Percentiles rank a stretch among this genome's conserved stretches.
These are phyloP conservation scores for Rutstroemia sp. DNA, from an alignment of 2,329 filamentous ascomycete genomes.

Conservation along the genomic window DNA sequence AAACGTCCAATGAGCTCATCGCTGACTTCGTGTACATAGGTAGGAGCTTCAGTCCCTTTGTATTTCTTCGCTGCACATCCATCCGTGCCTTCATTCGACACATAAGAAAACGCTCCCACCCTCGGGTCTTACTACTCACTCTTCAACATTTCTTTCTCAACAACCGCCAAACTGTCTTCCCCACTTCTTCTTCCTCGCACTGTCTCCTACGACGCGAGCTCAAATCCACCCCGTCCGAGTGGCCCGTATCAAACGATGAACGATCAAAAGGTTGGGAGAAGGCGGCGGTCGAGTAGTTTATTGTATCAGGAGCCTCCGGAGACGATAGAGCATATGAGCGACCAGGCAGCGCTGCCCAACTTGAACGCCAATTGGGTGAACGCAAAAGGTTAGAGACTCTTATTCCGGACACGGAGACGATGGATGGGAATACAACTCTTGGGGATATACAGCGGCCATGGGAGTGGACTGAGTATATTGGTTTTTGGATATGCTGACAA, in stretches of 20 bases:
- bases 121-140: conserved; percentile 14
- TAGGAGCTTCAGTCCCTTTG: not conserved
- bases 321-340: conserved; percentile 94
- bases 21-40: conserved; percentile 1
- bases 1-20: conserved; percentile 5
- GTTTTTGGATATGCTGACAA: conserved; percentile 5
- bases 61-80: not conserved
- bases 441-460: not conserved
- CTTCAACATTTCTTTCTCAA: conserved; percentile 34
- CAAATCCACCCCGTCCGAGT: conserved; percentile 60
- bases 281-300: conserved; percentile 95
- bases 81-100: not conserved
- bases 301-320: conserved; percentile 95
- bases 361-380: conserved; percentile 99
- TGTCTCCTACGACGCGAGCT: conserved; percentile 84
- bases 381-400: conserved; percentile 71
- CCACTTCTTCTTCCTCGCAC: conserved; percentile 78
- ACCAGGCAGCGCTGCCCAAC: conserved; percentile 91
- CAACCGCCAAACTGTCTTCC: conserved; percentile 95
- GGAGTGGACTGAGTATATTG: not conserved
- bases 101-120: conserved; percentile 18
- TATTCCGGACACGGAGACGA: not conserved
- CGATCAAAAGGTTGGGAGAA: conserved; percentile 60
- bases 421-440: not conserved
- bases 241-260: conserved; percentile 42